A percentile compares a stretch with the other conserved stretches of the same genome.
phyloP scores from a whole-genome alignment of 257 asterid species.

The Fraxinus anomala region DNA sequence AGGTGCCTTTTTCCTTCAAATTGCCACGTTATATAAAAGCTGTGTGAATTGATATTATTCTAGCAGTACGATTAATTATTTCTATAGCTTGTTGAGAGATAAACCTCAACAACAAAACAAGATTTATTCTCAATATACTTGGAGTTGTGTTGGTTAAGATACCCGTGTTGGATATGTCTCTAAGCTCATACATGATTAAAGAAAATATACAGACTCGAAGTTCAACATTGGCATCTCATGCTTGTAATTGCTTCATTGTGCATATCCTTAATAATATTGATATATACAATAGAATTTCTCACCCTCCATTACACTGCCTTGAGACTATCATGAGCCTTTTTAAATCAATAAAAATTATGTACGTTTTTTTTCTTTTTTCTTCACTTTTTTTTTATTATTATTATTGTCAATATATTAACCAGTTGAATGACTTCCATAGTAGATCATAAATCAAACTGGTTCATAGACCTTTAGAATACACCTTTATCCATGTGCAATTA shows the following conservation, averaged over 20 bases:
- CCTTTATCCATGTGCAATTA: background rate
- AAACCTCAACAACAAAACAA: too few species aligned
- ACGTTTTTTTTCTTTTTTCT: too few species aligned
- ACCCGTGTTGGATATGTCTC: too few species aligned
- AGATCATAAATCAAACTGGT: background rate
- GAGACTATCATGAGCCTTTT: background rate
- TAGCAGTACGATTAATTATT: background rate
- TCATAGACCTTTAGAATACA: background rate
- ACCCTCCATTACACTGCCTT: background rate
- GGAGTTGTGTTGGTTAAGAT: too few species aligned
- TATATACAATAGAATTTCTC: too few species aligned
- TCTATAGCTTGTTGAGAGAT: too few species aligned
- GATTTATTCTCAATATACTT: too few species aligned
- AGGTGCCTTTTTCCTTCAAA: constrained; percentile 49
- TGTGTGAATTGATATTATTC: background rate
- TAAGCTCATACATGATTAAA: too few species aligned
- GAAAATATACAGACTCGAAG: too few species aligned
- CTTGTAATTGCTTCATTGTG: background rate
- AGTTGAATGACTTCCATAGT: background rate
- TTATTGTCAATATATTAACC: background rate
- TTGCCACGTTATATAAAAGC: constrained; percentile 13
- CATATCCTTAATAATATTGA: background rate
- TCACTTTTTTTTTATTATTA: too few species aligned
- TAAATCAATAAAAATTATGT: too few species aligned
- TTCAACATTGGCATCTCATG: background rate